Evolutionary conservation across 2,329 filamentous ascomycete species (phyloP).

Genomic region (Hymenoscyphus fructigenus): DNA sequence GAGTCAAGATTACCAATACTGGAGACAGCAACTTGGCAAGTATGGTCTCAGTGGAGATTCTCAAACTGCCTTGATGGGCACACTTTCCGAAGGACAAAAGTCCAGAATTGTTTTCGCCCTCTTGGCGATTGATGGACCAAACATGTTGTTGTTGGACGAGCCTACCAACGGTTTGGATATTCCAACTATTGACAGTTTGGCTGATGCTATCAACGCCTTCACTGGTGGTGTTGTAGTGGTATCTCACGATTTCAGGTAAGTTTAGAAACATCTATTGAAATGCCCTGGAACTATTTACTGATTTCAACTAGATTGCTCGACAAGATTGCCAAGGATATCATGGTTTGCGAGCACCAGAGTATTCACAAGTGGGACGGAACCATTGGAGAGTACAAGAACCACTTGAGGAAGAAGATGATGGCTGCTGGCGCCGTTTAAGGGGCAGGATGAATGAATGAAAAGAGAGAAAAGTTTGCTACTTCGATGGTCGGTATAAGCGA

Average conservation of each 20-base stretch:
- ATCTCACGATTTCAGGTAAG: conserved; percentile 97
- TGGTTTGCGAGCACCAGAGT: conserved; percentile 98
- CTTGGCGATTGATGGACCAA: conserved; percentile 90
- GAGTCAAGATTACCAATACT: conserved; percentile 98
- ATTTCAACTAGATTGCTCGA: conserved; percentile 73
- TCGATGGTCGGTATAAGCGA: conserved; percentile 16
- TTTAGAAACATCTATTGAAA: conserved; percentile 11
- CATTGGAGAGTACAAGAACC: conserved; percentile 96
- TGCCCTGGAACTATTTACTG: conserved; percentile 31
- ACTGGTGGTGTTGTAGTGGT: conserved; percentile 97
- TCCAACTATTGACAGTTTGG: conserved; percentile 94
- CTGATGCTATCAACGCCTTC: conserved; percentile 93
- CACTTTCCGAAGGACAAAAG: conserved; percentile 96
- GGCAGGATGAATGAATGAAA: not conserved
- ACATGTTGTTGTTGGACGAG: conserved; percentile 98
- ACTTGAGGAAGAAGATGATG: conserved; percentile 99
- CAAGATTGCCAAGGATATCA: conserved; percentile 99
- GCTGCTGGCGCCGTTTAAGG: conserved; percentile 79
- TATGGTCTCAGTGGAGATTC: conserved; percentile 92
- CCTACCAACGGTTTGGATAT: conserved; percentile 99
- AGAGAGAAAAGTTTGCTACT: conserved; percentile 25
- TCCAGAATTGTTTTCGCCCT: conserved; percentile 97
- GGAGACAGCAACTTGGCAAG: conserved; percentile 93
- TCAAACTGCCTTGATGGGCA: conserved; percentile 97
- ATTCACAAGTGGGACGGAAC: conserved; percentile 84